phyloP scores from a whole-genome alignment of 768 basidiomycete species.

The Porphyrellus cyaneotinctus region DNA sequence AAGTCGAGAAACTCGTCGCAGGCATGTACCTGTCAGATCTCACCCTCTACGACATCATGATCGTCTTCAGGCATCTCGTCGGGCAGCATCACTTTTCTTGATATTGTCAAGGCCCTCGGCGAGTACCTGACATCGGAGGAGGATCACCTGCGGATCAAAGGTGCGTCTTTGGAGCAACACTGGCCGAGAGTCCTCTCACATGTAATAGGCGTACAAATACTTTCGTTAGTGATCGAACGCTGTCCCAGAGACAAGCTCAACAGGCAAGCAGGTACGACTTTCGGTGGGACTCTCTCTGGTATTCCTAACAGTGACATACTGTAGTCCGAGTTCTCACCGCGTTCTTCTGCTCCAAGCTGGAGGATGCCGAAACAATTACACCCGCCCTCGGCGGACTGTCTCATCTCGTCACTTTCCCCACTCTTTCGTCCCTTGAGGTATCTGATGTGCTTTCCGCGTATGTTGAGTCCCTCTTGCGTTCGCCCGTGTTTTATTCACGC shows the following conservation, averaged over 20 bases:
- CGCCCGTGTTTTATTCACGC: neutral
- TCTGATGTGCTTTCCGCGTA: slow-evolving; percentile 56
- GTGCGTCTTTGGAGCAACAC: slow-evolving; percentile 36
- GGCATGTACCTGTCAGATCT: slow-evolving; percentile 39
- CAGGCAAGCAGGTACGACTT: slow-evolving; percentile 69
- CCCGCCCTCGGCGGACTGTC: slow-evolving; percentile 76
- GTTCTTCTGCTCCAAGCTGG: slow-evolving; percentile 85
- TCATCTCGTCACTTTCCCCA: slow-evolving; percentile 57
- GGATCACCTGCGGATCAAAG: slow-evolving; percentile 72
- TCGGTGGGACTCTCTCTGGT: neutral
- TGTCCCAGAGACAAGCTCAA: slow-evolving; percentile 65
- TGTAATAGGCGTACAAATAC: slow-evolving; percentile 71
- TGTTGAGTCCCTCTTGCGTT: slow-evolving; percentile 29
- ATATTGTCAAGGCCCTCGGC: slow-evolving; percentile 82
- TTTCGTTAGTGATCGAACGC: slow-evolving; percentile 64
- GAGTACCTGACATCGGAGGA: slow-evolving; percentile 88
- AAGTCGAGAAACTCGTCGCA: slow-evolving; percentile 54
- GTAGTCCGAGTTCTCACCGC: slow-evolving; percentile 75
- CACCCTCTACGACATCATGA: neutral
- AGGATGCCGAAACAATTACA: slow-evolving; percentile 79
- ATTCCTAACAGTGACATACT: slow-evolving; percentile 1
- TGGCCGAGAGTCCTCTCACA: neutral
- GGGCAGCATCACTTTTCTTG: slow-evolving; percentile 58
- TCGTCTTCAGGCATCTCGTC: slow-evolving; percentile 45
- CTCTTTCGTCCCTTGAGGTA: slow-evolving; percentile 63